Evolutionary conservation across 2,329 filamentous ascomycete genomes (phyloP).

Genomic region (Malbranchea zuffiana): DNA sequence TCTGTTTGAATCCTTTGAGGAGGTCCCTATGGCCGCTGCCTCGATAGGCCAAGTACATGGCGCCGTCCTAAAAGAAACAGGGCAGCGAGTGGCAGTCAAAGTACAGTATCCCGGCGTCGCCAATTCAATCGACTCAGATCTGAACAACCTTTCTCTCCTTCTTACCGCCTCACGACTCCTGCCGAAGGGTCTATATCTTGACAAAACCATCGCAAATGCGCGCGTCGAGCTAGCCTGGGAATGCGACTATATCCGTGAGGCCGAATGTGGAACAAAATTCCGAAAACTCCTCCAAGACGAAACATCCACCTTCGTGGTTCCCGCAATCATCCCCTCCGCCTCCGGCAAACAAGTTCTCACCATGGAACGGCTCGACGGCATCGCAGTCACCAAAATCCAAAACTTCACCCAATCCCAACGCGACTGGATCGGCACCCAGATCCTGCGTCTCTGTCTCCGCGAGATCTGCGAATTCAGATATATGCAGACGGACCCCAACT

Average conservation of each 20-base stretch:
- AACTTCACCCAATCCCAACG: constrained; percentile 70
- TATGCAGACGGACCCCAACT: constrained; percentile 99
- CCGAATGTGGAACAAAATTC: constrained; percentile 67
- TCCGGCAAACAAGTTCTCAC: constrained; percentile 80
- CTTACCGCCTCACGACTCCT: constrained; percentile 82
- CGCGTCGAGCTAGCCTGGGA: constrained; percentile 90
- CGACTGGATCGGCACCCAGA: constrained; percentile 93
- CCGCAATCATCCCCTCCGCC: constrained; percentile 64
- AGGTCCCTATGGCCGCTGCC: constrained; percentile 84
- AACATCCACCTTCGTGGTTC: constrained; percentile 63
- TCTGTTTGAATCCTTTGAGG: constrained; percentile 73
- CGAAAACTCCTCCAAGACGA: constrained; percentile 65
- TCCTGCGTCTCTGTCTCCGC: constrained; percentile 79
- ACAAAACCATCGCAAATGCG: constrained; percentile 96
- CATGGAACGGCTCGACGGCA: constrained; percentile 81
- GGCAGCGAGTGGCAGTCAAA: constrained; percentile 77
- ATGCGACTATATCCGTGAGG: constrained; percentile 88
- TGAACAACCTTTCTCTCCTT: constrained; percentile 84
- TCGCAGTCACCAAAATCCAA: constrained; percentile 70
- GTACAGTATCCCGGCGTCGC: constrained; percentile 96
- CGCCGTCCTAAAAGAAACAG: constrained; percentile 64
- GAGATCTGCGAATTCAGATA: constrained; percentile 92
- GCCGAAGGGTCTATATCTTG: constrained; percentile 82
- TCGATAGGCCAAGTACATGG: constrained; percentile 95
- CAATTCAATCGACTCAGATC: constrained; percentile 88